Evolutionary conservation across 139 green algal species (phyloP), one percentile per base, ranked within the genome.

Genomic region (Volvox africanus): DNA sequence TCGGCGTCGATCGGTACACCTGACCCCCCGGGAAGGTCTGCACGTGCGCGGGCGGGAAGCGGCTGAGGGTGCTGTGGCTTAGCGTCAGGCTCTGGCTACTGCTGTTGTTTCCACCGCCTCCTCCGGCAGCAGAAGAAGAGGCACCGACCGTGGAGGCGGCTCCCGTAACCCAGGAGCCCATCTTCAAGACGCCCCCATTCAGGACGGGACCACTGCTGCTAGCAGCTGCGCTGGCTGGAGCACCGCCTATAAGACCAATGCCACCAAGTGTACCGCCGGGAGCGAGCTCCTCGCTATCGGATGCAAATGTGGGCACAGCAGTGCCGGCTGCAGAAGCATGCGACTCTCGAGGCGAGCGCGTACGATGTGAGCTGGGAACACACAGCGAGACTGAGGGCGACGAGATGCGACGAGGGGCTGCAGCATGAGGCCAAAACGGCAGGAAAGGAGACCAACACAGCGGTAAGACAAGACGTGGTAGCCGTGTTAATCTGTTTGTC

Each of bases 1-100:
- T 69, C 2, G 85, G 85, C 85, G 78, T 71, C 28, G 69, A 82
- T 16, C 69, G 37, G 37, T 89, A 89, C 37, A 89, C 69, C 24
- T 37, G 28, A 0, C 85, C 85, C 13, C n/a, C 26, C 1, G 18
- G 32, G 16, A 69, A 68, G 65, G 65, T 61, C 61, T 79, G 62
- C 62, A 65, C 62, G 18, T 68, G 13, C 5, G 67, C 67, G 21
- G 67, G 20, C 37, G 69, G 28, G 85, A 73, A 82, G 85, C 69
- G 26, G 44, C 69, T 30, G 5, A 79, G 2, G 69, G 30, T 44
- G 22, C 50, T 44, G n/a, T 50, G 62, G 81, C 20, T 37, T 28
- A 73, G 55, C 5, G 44, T 9, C 44, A 55, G 44, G 44, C 44
- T 55, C 44, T 55, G 44, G 44, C 44, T 9, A 9, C 44, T 55